phyloP scores from a whole-genome alignment of 2,329 filamentous ascomycete species.

The Bimuria novae-zelandiae region DNA sequence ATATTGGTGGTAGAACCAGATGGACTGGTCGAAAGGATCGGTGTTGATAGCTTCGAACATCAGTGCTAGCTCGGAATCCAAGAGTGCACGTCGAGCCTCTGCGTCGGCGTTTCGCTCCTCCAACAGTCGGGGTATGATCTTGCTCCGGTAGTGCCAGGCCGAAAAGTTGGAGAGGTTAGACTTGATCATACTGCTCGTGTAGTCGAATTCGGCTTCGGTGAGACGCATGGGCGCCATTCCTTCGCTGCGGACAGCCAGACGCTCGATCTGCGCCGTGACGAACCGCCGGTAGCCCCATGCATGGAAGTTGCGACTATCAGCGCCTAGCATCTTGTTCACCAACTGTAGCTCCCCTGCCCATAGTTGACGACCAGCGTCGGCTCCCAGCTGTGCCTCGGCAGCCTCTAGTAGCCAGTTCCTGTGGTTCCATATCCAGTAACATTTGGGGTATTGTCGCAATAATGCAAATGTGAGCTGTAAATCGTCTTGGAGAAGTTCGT shows the following conservation, averaged over 20 bases:
- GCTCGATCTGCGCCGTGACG: conserved; percentile 77
- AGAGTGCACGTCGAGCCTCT: conserved; percentile 66
- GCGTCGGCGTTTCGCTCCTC: conserved; percentile 70
- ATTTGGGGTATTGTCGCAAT: conserved; percentile 86
- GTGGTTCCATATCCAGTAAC: conserved; percentile 99
- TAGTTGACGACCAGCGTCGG: conserved; percentile 62
- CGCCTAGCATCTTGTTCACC: conserved; percentile 83
- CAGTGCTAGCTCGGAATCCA: conserved; percentile 77
- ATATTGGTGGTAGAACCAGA: conserved; percentile 97
- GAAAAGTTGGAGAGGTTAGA: conserved; percentile 93
- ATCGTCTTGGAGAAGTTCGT: conserved; percentile 70
- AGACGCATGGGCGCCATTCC: conserved; percentile 56
- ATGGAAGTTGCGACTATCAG: conserved; percentile 91
- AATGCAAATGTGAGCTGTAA: conserved; percentile 82
- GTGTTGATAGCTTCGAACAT: conserved; percentile 81
- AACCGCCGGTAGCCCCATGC: conserved; percentile 90
- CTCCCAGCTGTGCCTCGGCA: conserved; percentile 67
- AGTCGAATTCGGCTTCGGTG: conserved; percentile 80
- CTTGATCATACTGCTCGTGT: conserved; percentile 87
- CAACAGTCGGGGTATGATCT: conserved; percentile 77
- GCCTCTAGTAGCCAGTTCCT: conserved; percentile 81
- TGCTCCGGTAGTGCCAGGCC: conserved; percentile 90
- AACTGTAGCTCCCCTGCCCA: conserved; percentile 86
- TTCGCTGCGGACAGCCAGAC: conserved; percentile 34
- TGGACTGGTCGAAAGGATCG: conserved; percentile 89